Conservation (phyloP, 2,329 filamentous ascomycete genomes). For the Alternaria consortialis region DNA sequence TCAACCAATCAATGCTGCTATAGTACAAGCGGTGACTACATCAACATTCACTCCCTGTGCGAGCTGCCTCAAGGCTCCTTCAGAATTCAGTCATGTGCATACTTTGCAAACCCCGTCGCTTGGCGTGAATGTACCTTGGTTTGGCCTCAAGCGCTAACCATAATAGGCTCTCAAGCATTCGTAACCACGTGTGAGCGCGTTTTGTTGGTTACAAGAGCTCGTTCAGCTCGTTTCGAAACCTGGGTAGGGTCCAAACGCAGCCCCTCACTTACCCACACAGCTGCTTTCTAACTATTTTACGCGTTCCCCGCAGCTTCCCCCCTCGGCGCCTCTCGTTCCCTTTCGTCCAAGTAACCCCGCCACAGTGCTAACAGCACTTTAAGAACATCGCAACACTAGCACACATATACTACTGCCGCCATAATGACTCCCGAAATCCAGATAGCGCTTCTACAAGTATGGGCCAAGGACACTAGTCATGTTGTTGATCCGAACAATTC, state of each 20-base stretch:
- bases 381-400: neutral
- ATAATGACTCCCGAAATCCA: constrained; percentile 19
- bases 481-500: constrained; percentile 14
- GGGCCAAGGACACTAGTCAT: constrained; percentile 23
- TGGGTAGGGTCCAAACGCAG: neutral
- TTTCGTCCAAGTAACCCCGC: neutral
- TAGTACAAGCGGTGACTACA: neutral
- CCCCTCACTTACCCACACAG: constrained; percentile 8
- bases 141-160: constrained; percentile 12
- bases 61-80: neutral
- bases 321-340: neutral
- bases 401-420: neutral
- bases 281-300: neutral
- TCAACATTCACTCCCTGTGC: neutral
- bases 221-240: neutral
- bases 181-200: constrained; percentile 11
- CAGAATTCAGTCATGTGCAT: neutral
- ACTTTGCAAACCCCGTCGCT: neutral
- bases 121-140: constrained; percentile 1
- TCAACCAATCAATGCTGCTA: neutral
- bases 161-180: neutral
- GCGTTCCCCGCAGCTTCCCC: neutral
- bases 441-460: constrained; percentile 19
- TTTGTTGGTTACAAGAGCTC: too few species aligned
- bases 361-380: neutral